Base-by-base conservation (phyloP, 2,329 filamentous ascomycete genomes). In the Clarireedia sp. region DNA sequence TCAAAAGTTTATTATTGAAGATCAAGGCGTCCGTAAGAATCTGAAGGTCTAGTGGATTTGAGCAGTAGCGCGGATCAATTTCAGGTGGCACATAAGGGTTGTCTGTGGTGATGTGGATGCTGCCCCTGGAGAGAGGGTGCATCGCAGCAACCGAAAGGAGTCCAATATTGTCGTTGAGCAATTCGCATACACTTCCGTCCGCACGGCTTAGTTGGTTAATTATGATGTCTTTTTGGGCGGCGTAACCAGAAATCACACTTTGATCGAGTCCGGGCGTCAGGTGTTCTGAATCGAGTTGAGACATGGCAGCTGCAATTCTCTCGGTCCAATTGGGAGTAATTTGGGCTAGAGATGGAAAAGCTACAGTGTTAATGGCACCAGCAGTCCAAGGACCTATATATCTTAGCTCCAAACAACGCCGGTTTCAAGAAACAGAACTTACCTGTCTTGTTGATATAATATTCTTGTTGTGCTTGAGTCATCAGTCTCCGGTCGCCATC, bases 71-170 rank as follows among this genome's bases (percentile, higher is more conserved):
- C 21, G 62, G 63, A 58, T 83, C 75, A 63, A 82, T 80, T 12
- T 73, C 67, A 0, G 76, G 74, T 12, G 69, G 60, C 2, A 71
- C 70, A 9, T 68, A 65, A 9, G 72, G 64, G 29, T 75, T 70
- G 1, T 69, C 56, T 1, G 71, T 70, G 5, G 68, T 64, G 57
- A 84, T 80, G 67, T 85, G 81, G 49, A 81, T 75, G 50, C 71
- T 73, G 1, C 82, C 82, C 1, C 80, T 75, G 1, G 78, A 80
- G 64, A 81, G 78, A 0, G 82, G 68, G 56, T 74, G 83, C 56
- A 77, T 75, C 46, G 78, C 68, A 1, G 63, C 55, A 19, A 64
- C 59, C 38, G 62, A 60, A 23, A 63, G 56, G 40, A 63, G 58
- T 9, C 63, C 62, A 46, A 62, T 45, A 26, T 63, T 63, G 44